Evolutionary conservation across 495 filamentous ascomycete genomes (phyloP).

Genomic region (Penicillium ochrochloron): DNA sequence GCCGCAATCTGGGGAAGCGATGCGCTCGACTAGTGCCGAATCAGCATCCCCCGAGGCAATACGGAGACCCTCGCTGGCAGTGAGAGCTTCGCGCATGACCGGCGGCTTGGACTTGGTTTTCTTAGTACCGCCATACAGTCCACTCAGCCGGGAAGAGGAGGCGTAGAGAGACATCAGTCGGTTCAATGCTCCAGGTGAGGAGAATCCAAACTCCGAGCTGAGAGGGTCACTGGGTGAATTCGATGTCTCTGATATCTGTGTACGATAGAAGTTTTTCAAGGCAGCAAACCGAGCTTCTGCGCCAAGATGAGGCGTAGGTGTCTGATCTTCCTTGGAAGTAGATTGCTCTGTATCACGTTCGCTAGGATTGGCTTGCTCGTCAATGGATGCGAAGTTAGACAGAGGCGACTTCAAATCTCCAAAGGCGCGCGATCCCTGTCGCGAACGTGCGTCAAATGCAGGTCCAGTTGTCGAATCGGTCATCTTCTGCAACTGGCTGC

Average conservation of each 20-base stretch:
- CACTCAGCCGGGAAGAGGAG: slow-evolving; percentile 48
- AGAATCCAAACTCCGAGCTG: slow-evolving; percentile 59
- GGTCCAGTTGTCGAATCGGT: slow-evolving; percentile 33
- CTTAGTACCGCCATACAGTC: slow-evolving; percentile 60
- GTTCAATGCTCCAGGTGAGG: slow-evolving; percentile 79
- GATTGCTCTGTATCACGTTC: slow-evolving; percentile 22
- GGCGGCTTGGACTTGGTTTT: slow-evolving; percentile 68
- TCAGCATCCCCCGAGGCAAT: slow-evolving; percentile 57
- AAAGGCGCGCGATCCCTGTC: slow-evolving; percentile 41
- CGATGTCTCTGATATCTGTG: slow-evolving; percentile 66
- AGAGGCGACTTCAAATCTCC: slow-evolving; percentile 47
- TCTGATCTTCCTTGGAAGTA: slow-evolving; percentile 25
- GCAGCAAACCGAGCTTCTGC: slow-evolving; percentile 52
- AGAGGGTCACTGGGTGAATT: slow-evolving; percentile 57
- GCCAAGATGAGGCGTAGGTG: slow-evolving; percentile 31
- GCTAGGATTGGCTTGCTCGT: slow-evolving; percentile 31
- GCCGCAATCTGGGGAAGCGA: slow-evolving; percentile 48
- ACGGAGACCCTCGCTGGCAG: slow-evolving; percentile 69
- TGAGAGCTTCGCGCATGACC: slow-evolving; percentile 77
- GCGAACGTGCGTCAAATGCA: slow-evolving; percentile 31
- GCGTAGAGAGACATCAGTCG: slow-evolving; percentile 93
- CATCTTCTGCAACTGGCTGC: slow-evolving; percentile 69
- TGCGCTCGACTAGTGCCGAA: slow-evolving; percentile 45
- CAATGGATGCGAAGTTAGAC: slow-evolving; percentile 43
- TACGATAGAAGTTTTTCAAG: slow-evolving; percentile 71